Percentiles rank a stretch among this genome's conserved stretches.
Evolutionary conservation across 768 basidiomycete species (phyloP).

Genomic region (Chalciporus sphaerocephalus): DNA sequence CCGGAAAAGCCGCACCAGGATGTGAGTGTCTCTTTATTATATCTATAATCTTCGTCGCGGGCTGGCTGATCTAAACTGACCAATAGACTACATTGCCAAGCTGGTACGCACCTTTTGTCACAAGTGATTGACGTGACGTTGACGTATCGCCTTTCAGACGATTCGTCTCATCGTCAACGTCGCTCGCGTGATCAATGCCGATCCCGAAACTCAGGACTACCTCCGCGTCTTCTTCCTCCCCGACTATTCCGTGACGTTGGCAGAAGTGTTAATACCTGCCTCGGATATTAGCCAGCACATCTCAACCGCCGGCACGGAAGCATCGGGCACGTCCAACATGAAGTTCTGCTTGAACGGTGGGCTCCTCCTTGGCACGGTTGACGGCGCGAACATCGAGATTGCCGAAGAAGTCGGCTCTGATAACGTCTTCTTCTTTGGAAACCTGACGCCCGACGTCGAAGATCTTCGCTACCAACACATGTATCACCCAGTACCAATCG

Average conservation of each 20-base stretch:
- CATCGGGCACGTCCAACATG: slow-evolving; percentile 79
- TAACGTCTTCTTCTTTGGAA: slow-evolving; percentile 93
- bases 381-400: slow-evolving; percentile 96
- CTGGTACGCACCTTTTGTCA: slow-evolving; percentile 41
- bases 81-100: slow-evolving; percentile 84
- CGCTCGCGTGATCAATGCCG: slow-evolving; percentile 59
- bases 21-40: slow-evolving; percentile 46
- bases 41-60: too few species aligned
- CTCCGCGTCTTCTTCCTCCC: slow-evolving; percentile 93
- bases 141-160: slow-evolving; percentile 42
- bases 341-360: slow-evolving; percentile 92
- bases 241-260: slow-evolving; percentile 85
- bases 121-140: background rate
- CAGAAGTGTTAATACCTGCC: slow-evolving; percentile 84
- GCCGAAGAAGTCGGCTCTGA: slow-evolving; percentile 92
- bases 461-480: slow-evolving; percentile 81
- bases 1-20: slow-evolving; percentile 94
- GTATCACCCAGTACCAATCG: slow-evolving; percentile 77
- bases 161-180: slow-evolving; percentile 94
- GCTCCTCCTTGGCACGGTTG: slow-evolving; percentile 82
- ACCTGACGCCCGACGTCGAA: slow-evolving; percentile 83
- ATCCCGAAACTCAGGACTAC: slow-evolving; percentile 83
- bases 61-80: slow-evolving; percentile 7
- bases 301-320: slow-evolving; percentile 94
- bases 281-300: slow-evolving; percentile 96